Percentiles rank a stretch among this genome's conserved stretches.
Evolutionary conservation across 1,139 yeast species (phyloP).

Genomic region (Candida frijolesensis): DNA sequence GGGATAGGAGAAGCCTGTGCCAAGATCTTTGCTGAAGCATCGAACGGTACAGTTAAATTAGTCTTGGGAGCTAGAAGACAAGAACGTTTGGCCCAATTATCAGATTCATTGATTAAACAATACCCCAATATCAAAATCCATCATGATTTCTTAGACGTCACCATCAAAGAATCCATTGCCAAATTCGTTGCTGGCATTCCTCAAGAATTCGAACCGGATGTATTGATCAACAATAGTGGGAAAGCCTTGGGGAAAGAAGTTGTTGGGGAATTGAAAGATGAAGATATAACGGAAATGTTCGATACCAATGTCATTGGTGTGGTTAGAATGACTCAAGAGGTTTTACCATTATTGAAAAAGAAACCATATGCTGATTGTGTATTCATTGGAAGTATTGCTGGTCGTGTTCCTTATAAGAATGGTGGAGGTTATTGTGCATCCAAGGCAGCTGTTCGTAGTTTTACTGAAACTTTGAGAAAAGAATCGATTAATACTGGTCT

Average conservation of each 20-base stretch:
- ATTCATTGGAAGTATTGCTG: slow-evolving; percentile 54
- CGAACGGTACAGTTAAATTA: slow-evolving; percentile 66
- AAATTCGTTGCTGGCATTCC: slow-evolving; percentile 56
- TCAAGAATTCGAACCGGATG: slow-evolving; percentile 59
- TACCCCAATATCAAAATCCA: slow-evolving; percentile 54
- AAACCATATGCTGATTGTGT: slow-evolving; percentile 51
- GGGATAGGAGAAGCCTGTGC: slow-evolving; percentile 80
- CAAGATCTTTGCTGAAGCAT: slow-evolving; percentile 65
- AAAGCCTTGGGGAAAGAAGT: slow-evolving; percentile 69
- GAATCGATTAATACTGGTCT: slow-evolving; percentile 48
- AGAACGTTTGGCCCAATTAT: slow-evolving; percentile 51
- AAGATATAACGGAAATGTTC: slow-evolving; percentile 65
- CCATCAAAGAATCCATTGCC: slow-evolving; percentile 48
- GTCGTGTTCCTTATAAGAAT: slow-evolving; percentile 54
- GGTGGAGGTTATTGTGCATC: slow-evolving; percentile 55
- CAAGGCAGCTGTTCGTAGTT: slow-evolving; percentile 50
- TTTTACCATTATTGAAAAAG: slow-evolving; percentile 62
- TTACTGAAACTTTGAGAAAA: slow-evolving; percentile 49
- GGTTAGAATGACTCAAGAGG: slow-evolving; percentile 68
- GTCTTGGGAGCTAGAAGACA: slow-evolving; percentile 71
- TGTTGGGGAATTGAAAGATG: slow-evolving; percentile 58
- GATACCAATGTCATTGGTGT: slow-evolving; percentile 75
- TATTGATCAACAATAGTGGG: slow-evolving; percentile 82
- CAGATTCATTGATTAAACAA: slow-evolving; percentile 41
- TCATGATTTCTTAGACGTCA: slow-evolving; percentile 63